Percentiles rank a stretch among this genome's conserved stretches.
phyloP scores from a whole-genome alignment of 2,329 filamentous ascomycete genomes.

The Incumbomyces lentus region DNA sequence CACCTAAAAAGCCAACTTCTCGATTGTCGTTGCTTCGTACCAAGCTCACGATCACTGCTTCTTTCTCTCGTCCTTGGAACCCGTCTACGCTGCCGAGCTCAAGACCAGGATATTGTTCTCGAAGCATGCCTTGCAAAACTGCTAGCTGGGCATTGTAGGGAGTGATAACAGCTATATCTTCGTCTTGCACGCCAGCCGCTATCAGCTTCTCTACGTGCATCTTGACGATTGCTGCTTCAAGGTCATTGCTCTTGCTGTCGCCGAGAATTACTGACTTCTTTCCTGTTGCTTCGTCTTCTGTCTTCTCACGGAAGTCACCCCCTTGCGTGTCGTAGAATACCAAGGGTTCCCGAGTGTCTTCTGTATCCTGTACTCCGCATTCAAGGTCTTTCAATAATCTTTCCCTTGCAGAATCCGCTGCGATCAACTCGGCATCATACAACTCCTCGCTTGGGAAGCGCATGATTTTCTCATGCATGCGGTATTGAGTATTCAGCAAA shows the following conservation, averaged over 20 bases:
- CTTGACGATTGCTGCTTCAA: conserved; percentile 73
- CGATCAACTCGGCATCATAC: conserved; percentile 72
- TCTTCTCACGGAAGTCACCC: conserved; percentile 77
- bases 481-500: conserved; percentile 94
- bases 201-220: conserved; percentile 67
- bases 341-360: conserved; percentile 78
- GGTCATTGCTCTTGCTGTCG: conserved; percentile 83
- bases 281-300: conserved; percentile 51
- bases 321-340: conserved; percentile 96
- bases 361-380: conserved; percentile 66
- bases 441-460: conserved; percentile 80
- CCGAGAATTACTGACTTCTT: conserved; percentile 46
- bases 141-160: conserved; percentile 94
- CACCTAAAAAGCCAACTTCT: conserved; percentile 86
- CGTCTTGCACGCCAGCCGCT: conserved; percentile 62
- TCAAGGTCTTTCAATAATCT: conserved; percentile 67
- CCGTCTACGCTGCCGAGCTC: conserved; percentile 96
- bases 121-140: conserved; percentile 63
- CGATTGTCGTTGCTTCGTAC: conserved; percentile 79
- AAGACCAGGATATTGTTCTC: conserved; percentile 69
- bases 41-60: conserved; percentile 86
- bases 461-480: conserved; percentile 97
- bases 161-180: conserved; percentile 87
- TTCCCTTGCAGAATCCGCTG: conserved; percentile 65
- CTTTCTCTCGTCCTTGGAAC: conserved; percentile 95